Percentiles rank a stretch among this genome's conserved stretches.
Evolutionary conservation across 2,329 filamentous ascomycete genomes (phyloP).

Genomic region (Aureobasidium sp.): DNA sequence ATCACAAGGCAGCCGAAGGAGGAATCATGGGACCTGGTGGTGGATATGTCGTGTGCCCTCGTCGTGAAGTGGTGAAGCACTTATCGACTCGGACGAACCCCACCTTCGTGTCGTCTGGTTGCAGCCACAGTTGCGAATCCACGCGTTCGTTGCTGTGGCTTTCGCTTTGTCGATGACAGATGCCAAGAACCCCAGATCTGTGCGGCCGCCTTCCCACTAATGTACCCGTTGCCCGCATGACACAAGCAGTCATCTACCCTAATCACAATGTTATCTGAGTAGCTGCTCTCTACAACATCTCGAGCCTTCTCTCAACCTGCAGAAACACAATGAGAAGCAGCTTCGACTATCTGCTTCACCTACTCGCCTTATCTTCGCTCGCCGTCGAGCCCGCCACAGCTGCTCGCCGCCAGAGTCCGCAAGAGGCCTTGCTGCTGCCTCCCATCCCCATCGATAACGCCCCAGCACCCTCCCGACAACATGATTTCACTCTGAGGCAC

Average conservation of each 20-base stretch:
- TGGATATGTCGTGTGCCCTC: not conserved
- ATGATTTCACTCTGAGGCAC: conserved; percentile 60
- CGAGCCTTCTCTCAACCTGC: not conserved
- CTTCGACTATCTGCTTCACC: not conserved
- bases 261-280: not conserved
- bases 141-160: no score
- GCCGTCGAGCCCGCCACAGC: conserved; percentile 8
- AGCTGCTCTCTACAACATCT: not conserved
- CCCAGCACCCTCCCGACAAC: not conserved
- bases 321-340: conserved; percentile 11
- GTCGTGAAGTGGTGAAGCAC: not conserved
- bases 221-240: not conserved
- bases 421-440: conserved; percentile 17
- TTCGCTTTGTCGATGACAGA: not conserved
- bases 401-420: not conserved
- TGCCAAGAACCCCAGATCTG: not conserved
- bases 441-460: not conserved
- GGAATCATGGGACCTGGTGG: not conserved
- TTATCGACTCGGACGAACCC: not conserved
- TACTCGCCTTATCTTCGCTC: conserved; percentile 14
- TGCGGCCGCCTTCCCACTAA: not conserved
- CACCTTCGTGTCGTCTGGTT: not conserved
- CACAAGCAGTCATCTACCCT: not conserved
- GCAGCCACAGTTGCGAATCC: not conserved
- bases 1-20: not conserved